Evolutionary conservation across 768 basidiomycete genomes (phyloP).

Genomic region (Phlegmacium glaucopus): DNA sequence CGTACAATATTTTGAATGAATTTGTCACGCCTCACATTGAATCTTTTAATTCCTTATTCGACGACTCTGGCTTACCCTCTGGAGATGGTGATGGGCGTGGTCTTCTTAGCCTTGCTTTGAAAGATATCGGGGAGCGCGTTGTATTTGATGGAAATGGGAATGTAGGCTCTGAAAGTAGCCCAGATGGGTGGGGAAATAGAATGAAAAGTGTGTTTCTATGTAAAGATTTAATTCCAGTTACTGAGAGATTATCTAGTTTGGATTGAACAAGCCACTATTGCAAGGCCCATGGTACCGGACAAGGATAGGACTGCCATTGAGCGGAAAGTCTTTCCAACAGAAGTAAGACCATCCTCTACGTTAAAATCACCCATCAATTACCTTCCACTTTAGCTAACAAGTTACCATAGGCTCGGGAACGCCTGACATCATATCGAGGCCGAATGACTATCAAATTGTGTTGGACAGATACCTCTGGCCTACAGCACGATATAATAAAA

Average conservation of each 20-base stretch:
- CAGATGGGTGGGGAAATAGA: conserved; percentile 73
- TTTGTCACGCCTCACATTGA: conserved; percentile 93
- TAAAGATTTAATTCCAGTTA: neutral
- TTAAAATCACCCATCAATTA: too few species aligned
- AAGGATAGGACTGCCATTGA: conserved; percentile 74
- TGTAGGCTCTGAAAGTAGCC: conserved; percentile 48
- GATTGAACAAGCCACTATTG: conserved; percentile 83
- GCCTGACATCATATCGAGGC: conserved; percentile 88
- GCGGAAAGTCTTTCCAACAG: conserved; percentile 80
- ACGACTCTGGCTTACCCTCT: conserved; percentile 77
- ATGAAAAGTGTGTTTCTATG: conserved; percentile 64
- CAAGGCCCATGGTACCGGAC: conserved; percentile 83
- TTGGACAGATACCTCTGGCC: conserved; percentile 77
- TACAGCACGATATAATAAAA: conserved; percentile 64
- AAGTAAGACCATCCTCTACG: conserved; percentile 45
- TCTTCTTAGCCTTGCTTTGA: conserved; percentile 69
- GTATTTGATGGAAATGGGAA: conserved; percentile 79
- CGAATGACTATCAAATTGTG: conserved; percentile 84
- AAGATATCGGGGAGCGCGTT: conserved; percentile 89
- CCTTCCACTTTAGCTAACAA: neutral
- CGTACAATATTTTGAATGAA: conserved; percentile 82
- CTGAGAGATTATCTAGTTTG: conserved; percentile 58
- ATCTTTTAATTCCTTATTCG: conserved; percentile 95
- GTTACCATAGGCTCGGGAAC: conserved; percentile 78
- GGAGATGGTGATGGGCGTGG: conserved; percentile 80